Percentiles rank a stretch among this genome's conserved stretches.
Evolutionary conservation across 2,329 filamentous ascomycete genomes (phyloP).

Genomic region (Aspergillus sp.): DNA sequence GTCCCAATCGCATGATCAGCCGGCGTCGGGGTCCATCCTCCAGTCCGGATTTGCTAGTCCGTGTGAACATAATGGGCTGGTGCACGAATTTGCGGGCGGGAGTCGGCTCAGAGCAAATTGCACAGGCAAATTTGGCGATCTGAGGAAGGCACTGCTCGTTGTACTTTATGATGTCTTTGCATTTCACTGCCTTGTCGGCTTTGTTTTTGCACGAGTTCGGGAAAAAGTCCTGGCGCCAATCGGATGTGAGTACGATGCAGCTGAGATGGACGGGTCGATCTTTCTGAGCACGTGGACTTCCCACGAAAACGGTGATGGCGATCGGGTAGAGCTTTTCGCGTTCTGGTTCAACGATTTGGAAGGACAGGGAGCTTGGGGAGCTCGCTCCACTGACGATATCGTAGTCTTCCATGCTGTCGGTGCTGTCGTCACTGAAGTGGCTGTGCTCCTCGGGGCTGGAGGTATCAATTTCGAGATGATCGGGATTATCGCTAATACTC

Average conservation of each 20-base stretch:
- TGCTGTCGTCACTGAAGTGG: neutral
- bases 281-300: neutral
- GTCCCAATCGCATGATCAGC: neutral
- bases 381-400: neutral
- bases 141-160: neutral
- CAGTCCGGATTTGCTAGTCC: neutral
- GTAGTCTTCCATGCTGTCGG: neutral
- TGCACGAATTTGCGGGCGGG: neutral
- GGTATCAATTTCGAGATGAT: neutral
- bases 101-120: neutral
- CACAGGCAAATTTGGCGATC: neutral
- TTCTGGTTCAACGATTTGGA: neutral
- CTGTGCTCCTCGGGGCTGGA: neutral
- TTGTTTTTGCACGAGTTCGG: neutral
- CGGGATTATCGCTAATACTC: neutral
- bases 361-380: neutral
- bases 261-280: neutral
- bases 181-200: neutral
- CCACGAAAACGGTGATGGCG: neutral
- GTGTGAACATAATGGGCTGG: neutral
- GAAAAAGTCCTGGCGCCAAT: neutral
- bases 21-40: neutral
- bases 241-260: neutral
- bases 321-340: neutral
- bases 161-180: neutral